Evolutionary conservation across 2,329 filamentous ascomycete genomes (phyloP).

Genomic region (Botryotinia convoluta): DNA sequence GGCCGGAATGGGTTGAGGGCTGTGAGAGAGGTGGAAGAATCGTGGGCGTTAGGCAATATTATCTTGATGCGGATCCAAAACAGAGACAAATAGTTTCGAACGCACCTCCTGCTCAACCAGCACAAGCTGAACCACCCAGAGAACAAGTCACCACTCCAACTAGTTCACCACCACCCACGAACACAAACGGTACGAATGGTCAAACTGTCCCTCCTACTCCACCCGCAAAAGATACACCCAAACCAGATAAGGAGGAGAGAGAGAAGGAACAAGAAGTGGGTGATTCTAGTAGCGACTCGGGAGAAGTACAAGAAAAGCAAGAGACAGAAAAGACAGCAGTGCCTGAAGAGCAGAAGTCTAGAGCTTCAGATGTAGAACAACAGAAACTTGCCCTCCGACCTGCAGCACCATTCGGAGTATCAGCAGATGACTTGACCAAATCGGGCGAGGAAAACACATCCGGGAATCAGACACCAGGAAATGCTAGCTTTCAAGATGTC

Average conservation of each 20-base stretch:
- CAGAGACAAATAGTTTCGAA: conserved; percentile 35
- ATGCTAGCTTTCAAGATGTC: conserved; percentile 63
- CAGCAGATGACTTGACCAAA: conserved; percentile 39
- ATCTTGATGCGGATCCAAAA: conserved; percentile 73
- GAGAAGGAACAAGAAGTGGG: conserved; percentile 32
- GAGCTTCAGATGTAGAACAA: conserved; percentile 53
- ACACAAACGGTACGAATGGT: conserved; percentile 32
- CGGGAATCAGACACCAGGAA: conserved; percentile 48
- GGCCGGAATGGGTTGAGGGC: conserved; percentile 96
- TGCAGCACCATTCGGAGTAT: conserved; percentile 31
- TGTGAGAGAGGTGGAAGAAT: conserved; percentile 92
- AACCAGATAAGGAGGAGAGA: conserved; percentile 28
- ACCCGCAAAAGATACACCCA: conserved; percentile 34
- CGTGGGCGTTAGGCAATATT: conserved; percentile 92
- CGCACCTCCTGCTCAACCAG: conserved; percentile 22
- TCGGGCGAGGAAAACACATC: conserved; percentile 41
- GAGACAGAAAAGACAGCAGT: conserved; percentile 38
- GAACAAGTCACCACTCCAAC: conserved; percentile 25
- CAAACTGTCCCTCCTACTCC: conserved; percentile 35
- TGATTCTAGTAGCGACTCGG: conserved; percentile 23
- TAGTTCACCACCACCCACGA: conserved; percentile 28
- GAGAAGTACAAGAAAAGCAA: conserved; percentile 35
- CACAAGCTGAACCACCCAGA: conserved; percentile 26
- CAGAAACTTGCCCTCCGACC: conserved; percentile 53
- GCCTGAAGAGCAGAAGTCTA: conserved; percentile 54